These are phyloP conservation scores for Withania somnifera DNA, from an alignment of 305 asterid genomes.

Conservation along the genomic window DNA sequence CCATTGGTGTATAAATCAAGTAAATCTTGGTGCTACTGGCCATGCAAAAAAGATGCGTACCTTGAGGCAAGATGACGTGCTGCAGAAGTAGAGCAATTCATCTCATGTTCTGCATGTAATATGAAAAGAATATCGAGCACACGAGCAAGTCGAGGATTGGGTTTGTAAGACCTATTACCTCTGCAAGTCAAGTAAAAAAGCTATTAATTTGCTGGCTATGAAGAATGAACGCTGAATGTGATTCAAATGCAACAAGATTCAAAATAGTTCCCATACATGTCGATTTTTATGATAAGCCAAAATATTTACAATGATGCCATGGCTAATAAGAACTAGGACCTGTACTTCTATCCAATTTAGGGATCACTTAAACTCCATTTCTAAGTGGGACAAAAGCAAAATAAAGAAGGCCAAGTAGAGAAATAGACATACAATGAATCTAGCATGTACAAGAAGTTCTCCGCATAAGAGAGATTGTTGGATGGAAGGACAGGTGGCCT, in stretches of 20 bases:
- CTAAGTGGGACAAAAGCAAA: background rate
- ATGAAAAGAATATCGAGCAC: constrained; percentile 90
- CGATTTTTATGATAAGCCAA: background rate
- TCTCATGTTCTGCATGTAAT: constrained; percentile 97
- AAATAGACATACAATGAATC: constrained; percentile 69
- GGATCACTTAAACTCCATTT: background rate
- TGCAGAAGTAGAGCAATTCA: constrained; percentile 99
- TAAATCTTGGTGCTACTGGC: background rate
- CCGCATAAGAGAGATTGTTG: constrained; percentile 64
- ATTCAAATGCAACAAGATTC: background rate
- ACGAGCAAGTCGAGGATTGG: constrained; percentile 95
- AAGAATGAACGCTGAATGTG: background rate
- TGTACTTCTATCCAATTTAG: background rate
- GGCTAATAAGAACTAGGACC: background rate
- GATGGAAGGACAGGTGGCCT: constrained; percentile 94
- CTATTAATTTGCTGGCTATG: constrained; percentile 9
- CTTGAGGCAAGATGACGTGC: constrained; percentile 99
- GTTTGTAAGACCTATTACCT: constrained; percentile 84
- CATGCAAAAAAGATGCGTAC: constrained; percentile 21
- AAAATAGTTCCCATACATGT: background rate
- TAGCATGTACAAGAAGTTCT: constrained; percentile 89
- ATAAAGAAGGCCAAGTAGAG: background rate
- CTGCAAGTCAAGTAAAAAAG: constrained; percentile 35
- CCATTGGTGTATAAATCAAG: background rate
- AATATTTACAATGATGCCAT: background rate